phyloP scores from a whole-genome alignment of 345 rosid genomes.

The Gynandropsis gynandra region DNA sequence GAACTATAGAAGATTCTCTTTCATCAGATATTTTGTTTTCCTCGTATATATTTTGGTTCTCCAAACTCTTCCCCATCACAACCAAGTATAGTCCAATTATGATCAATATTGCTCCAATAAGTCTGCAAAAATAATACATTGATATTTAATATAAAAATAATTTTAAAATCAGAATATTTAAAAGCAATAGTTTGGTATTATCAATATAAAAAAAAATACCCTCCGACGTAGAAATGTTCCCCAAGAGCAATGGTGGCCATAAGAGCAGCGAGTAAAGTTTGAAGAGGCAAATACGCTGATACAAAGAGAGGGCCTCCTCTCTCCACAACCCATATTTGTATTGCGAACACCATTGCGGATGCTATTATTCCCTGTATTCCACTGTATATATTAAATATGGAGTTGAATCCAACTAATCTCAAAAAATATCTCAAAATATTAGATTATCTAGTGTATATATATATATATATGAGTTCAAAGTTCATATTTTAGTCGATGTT shows the following conservation, averaged over 20 bases:
- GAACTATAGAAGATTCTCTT: slow-evolving; percentile 21
- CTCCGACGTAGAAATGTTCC: slow-evolving; percentile 63
- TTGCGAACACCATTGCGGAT: slow-evolving; percentile 58
- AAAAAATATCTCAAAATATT: neutral
- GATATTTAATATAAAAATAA: neutral
- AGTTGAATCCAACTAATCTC: slow-evolving; percentile 2
- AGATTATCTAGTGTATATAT: too few relatives aligned
- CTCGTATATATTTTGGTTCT: slow-evolving; percentile 27
- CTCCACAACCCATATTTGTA: slow-evolving; percentile 55
- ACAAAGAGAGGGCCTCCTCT: slow-evolving; percentile 63
- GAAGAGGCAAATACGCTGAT: slow-evolving; percentile 52
- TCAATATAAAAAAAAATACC: slow-evolving; percentile 28
- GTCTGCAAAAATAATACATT: slow-evolving; percentile 26
- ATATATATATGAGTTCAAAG: too few relatives aligned
- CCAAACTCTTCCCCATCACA: slow-evolving; percentile 54
- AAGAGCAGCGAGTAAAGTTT: slow-evolving; percentile 54
- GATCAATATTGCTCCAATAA: slow-evolving; percentile 49
- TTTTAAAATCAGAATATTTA: neutral
- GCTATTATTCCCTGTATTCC: slow-evolving; percentile 43
- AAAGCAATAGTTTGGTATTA: neutral
- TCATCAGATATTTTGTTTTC: slow-evolving; percentile 10
- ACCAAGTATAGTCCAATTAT: slow-evolving; percentile 52
- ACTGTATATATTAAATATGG: too few relatives aligned
- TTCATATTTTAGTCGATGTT: too few relatives aligned
- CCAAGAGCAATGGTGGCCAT: slow-evolving; percentile 44